phyloP scores from a whole-genome alignment of 1,284 basidiomycete species.

The Cutaneotrichosporon spelunceum region DNA sequence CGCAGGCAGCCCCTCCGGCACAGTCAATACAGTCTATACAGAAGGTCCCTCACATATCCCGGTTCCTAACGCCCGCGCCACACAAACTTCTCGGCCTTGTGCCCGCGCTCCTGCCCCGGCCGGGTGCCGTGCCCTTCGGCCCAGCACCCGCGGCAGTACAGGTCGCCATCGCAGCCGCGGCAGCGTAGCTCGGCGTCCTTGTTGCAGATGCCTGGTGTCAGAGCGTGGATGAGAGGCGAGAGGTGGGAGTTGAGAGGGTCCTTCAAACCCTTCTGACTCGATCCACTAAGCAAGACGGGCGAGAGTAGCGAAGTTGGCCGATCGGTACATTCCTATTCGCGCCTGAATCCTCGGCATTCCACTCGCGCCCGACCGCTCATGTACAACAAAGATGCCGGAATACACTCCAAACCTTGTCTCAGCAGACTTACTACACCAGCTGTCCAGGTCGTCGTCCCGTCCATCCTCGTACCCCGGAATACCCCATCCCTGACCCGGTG shows the following conservation, averaged over 20 bases:
- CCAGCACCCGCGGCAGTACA: constrained; percentile 46
- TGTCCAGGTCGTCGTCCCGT: constrained; percentile 42
- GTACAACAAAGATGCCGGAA: too few species aligned
- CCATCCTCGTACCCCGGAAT: constrained; percentile 40
- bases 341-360: neutral
- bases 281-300: neutral
- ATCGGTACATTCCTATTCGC: neutral
- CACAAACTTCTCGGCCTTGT: constrained; percentile 17
- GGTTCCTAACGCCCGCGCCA: too few species aligned
- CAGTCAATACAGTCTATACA: too few species aligned
- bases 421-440: constrained; percentile 51
- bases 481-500: constrained; percentile 29
- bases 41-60: too few species aligned
- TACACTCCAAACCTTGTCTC: too few species aligned
- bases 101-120: constrained; percentile 10
- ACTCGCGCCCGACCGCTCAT: neutral
- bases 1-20: too few species aligned
- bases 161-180: constrained; percentile 42
- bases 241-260: too few species aligned
- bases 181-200: constrained; percentile 44
- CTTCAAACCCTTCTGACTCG: too few species aligned
- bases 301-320: neutral
- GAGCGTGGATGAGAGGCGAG: neutral
- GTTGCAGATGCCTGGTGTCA: constrained; percentile 45
- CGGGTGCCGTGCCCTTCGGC: constrained; percentile 21